Conservation (phyloP, 768 basidiomycete species). For the Mrakia frigida region DNA sequence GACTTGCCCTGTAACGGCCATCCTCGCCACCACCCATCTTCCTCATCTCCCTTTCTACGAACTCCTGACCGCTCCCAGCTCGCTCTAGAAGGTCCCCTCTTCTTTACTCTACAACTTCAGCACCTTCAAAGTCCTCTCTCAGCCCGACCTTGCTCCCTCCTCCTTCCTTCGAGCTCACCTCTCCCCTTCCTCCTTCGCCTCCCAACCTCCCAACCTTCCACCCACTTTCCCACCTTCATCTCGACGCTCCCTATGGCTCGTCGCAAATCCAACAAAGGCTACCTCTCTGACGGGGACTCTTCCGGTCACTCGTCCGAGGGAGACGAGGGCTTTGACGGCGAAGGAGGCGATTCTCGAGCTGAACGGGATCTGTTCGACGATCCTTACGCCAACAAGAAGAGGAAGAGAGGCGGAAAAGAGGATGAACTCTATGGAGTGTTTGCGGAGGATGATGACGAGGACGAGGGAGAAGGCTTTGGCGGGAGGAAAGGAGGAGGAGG, state of each 20-base stretch:
- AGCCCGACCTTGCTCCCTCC: neutral
- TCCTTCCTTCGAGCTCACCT: neutral
- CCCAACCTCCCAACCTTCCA: neutral
- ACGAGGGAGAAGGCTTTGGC: constrained; percentile 40
- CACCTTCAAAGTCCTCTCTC: neutral
- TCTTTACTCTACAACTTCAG: neutral
- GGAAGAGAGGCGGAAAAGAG: constrained; percentile 60
- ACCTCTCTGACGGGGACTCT: constrained; percentile 31
- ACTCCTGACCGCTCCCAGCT: neutral
- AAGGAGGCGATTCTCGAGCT: neutral
- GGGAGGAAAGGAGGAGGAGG: neutral
- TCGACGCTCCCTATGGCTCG: constrained; percentile 21
- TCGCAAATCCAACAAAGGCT: constrained; percentile 30
- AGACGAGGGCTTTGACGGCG: constrained; percentile 23
- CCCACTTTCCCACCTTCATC: neutral
- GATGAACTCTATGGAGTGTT: constrained; percentile 73
- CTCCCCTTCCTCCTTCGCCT: neutral
- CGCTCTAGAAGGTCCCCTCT: neutral
- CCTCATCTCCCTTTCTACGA: neutral
- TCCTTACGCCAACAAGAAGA: constrained; percentile 50
- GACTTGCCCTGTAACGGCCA: neutral
- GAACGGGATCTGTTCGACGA: constrained; percentile 15
- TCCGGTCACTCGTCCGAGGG: constrained; percentile 13
- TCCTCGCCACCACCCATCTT: neutral
- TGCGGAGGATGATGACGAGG: constrained; percentile 66